Evolutionary conservation across 2,329 filamentous ascomycete species (phyloP).

Genomic region (Neoscytalidium dimidiatum): DNA sequence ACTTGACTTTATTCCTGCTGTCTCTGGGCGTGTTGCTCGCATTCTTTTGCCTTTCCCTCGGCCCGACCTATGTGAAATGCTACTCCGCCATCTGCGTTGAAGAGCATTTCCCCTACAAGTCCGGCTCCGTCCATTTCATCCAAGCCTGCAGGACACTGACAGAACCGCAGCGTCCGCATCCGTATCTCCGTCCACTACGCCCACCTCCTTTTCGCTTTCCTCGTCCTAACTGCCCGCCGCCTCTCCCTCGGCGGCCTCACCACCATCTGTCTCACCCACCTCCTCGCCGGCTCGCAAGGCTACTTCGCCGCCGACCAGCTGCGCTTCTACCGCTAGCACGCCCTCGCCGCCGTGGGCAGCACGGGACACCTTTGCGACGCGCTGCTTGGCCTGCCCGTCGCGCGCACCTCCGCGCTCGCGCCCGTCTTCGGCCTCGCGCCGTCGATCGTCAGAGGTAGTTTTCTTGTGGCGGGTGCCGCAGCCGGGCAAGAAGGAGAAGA

Average conservation of each 20-base stretch:
- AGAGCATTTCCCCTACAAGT: neutral
- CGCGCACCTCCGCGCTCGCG: neutral
- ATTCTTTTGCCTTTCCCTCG: too few relatives aligned
- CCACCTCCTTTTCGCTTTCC: neutral
- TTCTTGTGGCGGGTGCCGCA: neutral
- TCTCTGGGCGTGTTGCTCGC: too few relatives aligned
- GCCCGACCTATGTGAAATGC: neutral
- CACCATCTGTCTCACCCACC: neutral
- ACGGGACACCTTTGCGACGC: neutral
- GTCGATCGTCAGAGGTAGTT: neutral
- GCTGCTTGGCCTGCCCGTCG: neutral
- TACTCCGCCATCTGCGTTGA: neutral
- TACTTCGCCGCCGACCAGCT: rapidly evolving
- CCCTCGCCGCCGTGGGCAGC: neutral
- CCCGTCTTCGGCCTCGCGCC: neutral
- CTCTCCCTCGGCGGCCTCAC: neutral
- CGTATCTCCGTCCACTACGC: neutral
- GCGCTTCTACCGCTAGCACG: neutral
- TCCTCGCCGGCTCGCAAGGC: neutral
- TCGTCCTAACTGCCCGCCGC: neutral
- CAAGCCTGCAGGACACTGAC: neutral
- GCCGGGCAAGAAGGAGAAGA: neutral
- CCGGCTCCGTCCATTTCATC: neutral
- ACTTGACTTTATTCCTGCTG: too few relatives aligned
- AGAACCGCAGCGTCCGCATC: neutral